Evolutionary conservation across 1,139 yeast species (phyloP).

Genomic region (Geotrichum fermentans): DNA sequence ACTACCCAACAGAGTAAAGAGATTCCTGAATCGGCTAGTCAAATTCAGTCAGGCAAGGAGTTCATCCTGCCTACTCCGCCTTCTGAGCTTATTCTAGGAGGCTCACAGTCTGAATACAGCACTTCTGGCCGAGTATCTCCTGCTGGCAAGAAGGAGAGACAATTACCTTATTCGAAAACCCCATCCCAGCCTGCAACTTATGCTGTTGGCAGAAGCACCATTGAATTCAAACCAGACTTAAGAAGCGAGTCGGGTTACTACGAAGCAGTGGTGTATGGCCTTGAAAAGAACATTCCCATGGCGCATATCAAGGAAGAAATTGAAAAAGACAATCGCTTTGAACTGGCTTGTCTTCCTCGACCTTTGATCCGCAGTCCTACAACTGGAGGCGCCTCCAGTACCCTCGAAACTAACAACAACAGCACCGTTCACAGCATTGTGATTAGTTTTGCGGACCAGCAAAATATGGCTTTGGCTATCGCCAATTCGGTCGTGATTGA

Average conservation of each 20-base stretch:
- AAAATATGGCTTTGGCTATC: constrained; percentile 9
- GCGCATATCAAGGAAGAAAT: constrained; percentile 12
- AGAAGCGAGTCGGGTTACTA: background rate
- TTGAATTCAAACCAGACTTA: too few species aligned
- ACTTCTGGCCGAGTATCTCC: too few species aligned
- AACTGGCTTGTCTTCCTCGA: constrained; percentile 14
- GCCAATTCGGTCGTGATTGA: constrained; percentile 13
- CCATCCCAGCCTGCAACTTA: too few species aligned
- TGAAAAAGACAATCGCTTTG: constrained; percentile 5
- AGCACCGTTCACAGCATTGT: constrained; percentile 14
- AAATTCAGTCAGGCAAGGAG: too few species aligned
- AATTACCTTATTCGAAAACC: too few species aligned
- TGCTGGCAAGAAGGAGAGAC: too few species aligned
- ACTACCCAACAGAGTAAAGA: too few species aligned
- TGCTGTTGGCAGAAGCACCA: too few species aligned
- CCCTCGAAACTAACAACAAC: background rate
- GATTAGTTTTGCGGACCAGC: constrained; percentile 11
- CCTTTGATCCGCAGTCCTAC: constrained; percentile 10
- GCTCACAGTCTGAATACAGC: background rate
- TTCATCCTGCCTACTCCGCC: constrained; percentile 7
- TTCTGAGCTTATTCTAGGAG: background rate
- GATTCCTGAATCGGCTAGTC: too few species aligned
- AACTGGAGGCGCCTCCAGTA: background rate
- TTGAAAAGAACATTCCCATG: constrained; percentile 15
- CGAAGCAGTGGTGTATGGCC: constrained; percentile 19